These are phyloP conservation scores for Pichia sp. DNA, from an alignment of 1,139 yeast genomes.

Conservation along the genomic window DNA sequence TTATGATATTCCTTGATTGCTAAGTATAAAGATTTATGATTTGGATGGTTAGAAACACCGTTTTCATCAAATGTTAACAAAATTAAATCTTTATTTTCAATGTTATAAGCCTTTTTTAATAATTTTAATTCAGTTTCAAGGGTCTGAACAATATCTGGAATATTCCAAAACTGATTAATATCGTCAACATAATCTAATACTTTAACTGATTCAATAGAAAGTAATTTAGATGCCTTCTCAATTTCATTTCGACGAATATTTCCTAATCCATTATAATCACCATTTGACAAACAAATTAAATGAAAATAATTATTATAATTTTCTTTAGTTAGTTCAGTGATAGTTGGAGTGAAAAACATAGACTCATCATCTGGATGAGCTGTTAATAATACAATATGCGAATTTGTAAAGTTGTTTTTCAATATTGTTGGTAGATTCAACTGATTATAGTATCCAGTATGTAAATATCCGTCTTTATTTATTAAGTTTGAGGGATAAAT, in stretches of 20 bases:
- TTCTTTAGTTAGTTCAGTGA: slow-evolving; percentile 46
- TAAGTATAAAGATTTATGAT: slow-evolving; percentile 62
- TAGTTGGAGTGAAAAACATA: slow-evolving; percentile 89
- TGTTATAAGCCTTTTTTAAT: slow-evolving; percentile 10
- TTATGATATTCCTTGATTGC: slow-evolving; percentile 43
- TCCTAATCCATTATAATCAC: slow-evolving; percentile 75
- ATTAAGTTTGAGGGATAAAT: background rate
- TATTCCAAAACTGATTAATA: slow-evolving; percentile 65
- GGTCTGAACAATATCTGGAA: slow-evolving; percentile 33
- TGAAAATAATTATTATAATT: slow-evolving; percentile 46
- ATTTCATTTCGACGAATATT: slow-evolving; percentile 54
- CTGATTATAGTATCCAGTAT: slow-evolving; percentile 17
- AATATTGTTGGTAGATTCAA: slow-evolving; percentile 20
- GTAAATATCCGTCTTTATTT: slow-evolving; percentile 20
- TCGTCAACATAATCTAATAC: slow-evolving; percentile 63
- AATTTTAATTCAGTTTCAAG: slow-evolving; percentile 8
- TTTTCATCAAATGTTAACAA: slow-evolving; percentile 72
- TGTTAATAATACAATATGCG: slow-evolving; percentile 42
- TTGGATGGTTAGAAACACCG: slow-evolving; percentile 84
- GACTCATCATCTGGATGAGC: slow-evolving; percentile 99
- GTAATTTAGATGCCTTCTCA: slow-evolving; percentile 44
- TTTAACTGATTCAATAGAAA: slow-evolving; percentile 46
- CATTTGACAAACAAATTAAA: slow-evolving; percentile 69
- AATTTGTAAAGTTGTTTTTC: slow-evolving; percentile 14
- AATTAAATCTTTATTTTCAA: slow-evolving; percentile 30